Evolutionary conservation across 257 asterid species (phyloP).

Genomic region (Lycium barbarum): DNA sequence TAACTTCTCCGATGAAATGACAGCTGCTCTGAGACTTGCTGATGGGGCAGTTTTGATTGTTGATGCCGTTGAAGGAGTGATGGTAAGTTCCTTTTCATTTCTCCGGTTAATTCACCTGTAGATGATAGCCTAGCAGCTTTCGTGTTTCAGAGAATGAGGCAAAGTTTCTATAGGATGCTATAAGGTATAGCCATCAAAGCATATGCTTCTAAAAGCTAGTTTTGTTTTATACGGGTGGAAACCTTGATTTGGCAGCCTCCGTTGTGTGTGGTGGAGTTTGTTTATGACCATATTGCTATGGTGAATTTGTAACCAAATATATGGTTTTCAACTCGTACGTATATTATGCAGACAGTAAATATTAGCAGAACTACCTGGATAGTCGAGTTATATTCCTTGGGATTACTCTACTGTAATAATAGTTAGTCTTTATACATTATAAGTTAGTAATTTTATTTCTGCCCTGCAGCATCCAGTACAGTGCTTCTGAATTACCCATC

Average conservation of each 20-base stretch:
- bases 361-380: not conserved
- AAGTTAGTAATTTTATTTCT: not conserved
- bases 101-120: not conserved
- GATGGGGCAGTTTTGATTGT: conserved; percentile 98
- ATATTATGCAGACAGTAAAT: not conserved
- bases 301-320: not conserved
- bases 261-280: not conserved
- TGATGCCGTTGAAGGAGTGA: conserved; percentile 97
- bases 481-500: not conserved
- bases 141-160: not conserved
- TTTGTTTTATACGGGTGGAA: not conserved
- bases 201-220: not conserved
- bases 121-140: conserved; percentile 44
- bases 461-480: not conserved
- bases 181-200: not conserved
- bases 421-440: not conserved
- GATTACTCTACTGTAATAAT: not conserved
- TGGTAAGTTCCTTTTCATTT: conserved; percentile 57
- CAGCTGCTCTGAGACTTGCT: conserved; percentile 96
- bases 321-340: not conserved
- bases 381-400: not conserved
- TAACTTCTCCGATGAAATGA: conserved; percentile 97
- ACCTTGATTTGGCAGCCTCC: not conserved
- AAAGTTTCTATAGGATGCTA: not conserved
- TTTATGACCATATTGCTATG: not conserved